Conservation (phyloP, 371 early-diverging fungal genomes). For the Mortierella sp. region DNA sequence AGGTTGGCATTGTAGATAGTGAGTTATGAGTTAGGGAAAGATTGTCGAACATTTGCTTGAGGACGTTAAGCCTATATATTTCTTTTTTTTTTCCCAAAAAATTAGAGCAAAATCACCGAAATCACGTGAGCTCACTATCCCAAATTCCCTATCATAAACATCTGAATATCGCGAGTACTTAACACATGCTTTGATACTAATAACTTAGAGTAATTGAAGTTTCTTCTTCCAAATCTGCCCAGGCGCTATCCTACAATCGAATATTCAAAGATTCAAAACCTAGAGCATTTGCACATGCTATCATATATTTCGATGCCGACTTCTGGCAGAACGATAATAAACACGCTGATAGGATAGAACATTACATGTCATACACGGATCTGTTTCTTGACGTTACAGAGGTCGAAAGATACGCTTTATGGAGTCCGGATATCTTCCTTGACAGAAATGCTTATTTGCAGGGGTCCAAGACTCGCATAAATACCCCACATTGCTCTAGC, state of each 20-base stretch:
- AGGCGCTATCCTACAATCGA: not conserved
- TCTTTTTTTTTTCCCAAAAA: not conserved
- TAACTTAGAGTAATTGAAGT: not conserved
- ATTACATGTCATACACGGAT: conserved; percentile 6
- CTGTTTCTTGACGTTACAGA: not conserved
- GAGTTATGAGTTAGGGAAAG: no score
- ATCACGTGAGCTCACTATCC: conserved; percentile 2
- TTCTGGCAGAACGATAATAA: not conserved
- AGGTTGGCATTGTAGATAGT: no score
- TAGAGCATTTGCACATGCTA: not conserved
- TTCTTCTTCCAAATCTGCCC: not conserved
- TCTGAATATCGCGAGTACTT: not conserved
- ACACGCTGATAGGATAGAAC: conserved; percentile 2
- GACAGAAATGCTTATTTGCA: not conserved
- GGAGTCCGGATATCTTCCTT: not conserved
- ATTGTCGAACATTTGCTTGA: not conserved
- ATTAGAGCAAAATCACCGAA: not conserved
- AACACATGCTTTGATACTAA: conserved; percentile 1
- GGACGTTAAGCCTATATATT: not conserved
- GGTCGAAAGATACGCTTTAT: not conserved
- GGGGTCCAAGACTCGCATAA: conserved; percentile 11
- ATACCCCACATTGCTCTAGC: conserved; percentile 13
- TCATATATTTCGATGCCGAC: not conserved
- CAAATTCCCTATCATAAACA: conserved; percentile 15
- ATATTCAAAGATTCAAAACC: not conserved